Conservation (phyloP, 768 basidiomycete genomes). For the Terana coerulea region DNA sequence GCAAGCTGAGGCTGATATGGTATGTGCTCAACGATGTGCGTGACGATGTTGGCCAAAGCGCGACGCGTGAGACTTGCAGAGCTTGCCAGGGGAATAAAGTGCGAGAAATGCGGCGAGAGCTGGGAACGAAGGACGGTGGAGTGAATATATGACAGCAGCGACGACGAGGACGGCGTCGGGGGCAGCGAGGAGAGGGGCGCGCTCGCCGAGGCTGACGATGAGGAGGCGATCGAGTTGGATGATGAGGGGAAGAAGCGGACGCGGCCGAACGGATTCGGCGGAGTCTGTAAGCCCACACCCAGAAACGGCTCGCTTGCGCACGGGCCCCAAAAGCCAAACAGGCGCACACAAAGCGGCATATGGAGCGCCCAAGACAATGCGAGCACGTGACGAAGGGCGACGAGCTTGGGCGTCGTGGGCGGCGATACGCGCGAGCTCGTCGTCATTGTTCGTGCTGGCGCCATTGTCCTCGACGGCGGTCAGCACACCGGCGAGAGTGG, state of each 20-base stretch:
- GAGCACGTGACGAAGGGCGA: slow-evolving; percentile 24
- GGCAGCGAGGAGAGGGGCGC: slow-evolving; percentile 37
- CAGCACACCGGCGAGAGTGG: not conserved
- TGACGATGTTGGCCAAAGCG: slow-evolving; percentile 20
- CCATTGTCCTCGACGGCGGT: slow-evolving; percentile 1
- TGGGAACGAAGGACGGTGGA: slow-evolving; percentile 12
- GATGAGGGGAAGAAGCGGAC: slow-evolving; percentile 42
- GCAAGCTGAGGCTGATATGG: slow-evolving; percentile 27
- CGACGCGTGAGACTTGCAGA: slow-evolving; percentile 40
- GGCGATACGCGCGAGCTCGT: slow-evolving; percentile 10
- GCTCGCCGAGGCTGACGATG: slow-evolving; percentile 44
- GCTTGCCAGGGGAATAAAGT: slow-evolving; percentile 13
- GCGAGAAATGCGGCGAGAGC: slow-evolving; percentile 19
- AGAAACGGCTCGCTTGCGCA: slow-evolving; percentile 30
- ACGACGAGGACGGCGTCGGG: slow-evolving; percentile 34
- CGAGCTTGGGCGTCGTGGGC: slow-evolving; percentile 6
- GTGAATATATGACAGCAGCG: slow-evolving; percentile 23
- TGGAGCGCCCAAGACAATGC: no score
- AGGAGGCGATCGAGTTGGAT: slow-evolving; percentile 42
- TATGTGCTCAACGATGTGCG: slow-evolving; percentile 27
- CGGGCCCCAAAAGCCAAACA: slow-evolving; percentile 33
- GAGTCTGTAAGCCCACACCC: slow-evolving; percentile 10
- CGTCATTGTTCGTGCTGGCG: slow-evolving; percentile 8
- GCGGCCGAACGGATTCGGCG: slow-evolving; percentile 36
- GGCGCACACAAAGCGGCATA: no score